Evolutionary conservation across 805 yeast genomes (phyloP).

Genomic region (Peterozyma toletana): DNA sequence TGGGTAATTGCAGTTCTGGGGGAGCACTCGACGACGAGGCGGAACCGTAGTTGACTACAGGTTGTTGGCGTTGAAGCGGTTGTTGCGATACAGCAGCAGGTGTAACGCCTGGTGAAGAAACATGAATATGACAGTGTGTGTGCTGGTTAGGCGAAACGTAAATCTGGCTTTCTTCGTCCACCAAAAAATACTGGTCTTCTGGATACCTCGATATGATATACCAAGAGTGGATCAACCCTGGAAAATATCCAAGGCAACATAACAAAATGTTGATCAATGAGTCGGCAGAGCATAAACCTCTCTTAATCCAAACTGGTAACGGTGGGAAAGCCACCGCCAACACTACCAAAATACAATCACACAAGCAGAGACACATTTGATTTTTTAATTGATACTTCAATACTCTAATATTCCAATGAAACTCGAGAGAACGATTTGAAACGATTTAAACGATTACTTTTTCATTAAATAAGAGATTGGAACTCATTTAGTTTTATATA

Average conservation of each 20-base stretch:
- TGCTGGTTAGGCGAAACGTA: constrained; percentile 1
- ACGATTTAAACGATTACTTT: background rate
- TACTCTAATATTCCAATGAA: background rate
- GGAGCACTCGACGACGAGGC: constrained; percentile 15
- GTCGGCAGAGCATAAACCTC: constrained; percentile 70
- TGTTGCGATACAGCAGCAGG: constrained; percentile 6
- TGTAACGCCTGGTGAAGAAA: constrained; percentile 15
- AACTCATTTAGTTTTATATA: too few species aligned
- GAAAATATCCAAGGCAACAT: constrained; percentile 57
- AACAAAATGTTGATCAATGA: constrained; percentile 57
- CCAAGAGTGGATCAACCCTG: constrained; percentile 64
- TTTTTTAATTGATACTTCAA: background rate
- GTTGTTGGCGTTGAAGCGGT: background rate
- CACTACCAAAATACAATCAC: constrained; percentile 62
- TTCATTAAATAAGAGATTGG: background rate
- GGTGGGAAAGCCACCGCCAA: constrained; percentile 74
- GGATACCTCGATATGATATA: constrained; percentile 59
- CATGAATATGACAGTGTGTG: constrained; percentile 9
- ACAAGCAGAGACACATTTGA: constrained; percentile 22
- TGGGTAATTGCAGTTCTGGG: constrained; percentile 8
- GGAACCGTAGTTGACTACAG: constrained; percentile 2
- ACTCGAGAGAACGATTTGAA: background rate
- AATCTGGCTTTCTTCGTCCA: constrained; percentile 10
- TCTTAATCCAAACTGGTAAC: constrained; percentile 65
- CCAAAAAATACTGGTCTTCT: constrained; percentile 6